Conservation (phyloP, 768 basidiomycete species). For the Podaxis sp. region DNA sequence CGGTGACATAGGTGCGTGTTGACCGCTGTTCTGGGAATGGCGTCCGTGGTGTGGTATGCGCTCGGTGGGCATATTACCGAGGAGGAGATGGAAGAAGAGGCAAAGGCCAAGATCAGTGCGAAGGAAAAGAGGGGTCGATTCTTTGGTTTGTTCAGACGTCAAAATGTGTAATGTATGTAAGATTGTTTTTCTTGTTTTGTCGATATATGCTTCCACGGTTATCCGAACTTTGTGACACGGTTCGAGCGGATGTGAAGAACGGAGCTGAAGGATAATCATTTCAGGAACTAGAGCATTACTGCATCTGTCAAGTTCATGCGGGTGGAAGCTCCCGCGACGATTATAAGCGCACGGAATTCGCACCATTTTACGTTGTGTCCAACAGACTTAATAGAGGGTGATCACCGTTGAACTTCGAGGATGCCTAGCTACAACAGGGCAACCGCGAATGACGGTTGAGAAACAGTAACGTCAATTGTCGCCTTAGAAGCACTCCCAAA, state of each 20-base stretch:
- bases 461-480: background rate
- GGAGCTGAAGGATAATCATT: no score
- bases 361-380: background rate
- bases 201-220: background rate
- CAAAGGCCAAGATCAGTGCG: slow-evolving; percentile 48
- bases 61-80: slow-evolving; percentile 72
- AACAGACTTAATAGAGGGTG: background rate
- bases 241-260: no score
- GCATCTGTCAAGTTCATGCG: background rate
- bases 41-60: slow-evolving; percentile 83
- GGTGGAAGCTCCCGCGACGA: background rate
- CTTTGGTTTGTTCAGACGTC: slow-evolving; percentile 28
- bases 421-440: background rate
- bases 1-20: slow-evolving; percentile 63
- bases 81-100: slow-evolving; percentile 78
- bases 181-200: background rate
- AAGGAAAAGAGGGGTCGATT: slow-evolving; percentile 53
- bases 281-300: background rate
- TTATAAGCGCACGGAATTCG: background rate
- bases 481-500: background rate
- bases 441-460: background rate
- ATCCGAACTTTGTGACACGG: no score
- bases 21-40: slow-evolving; percentile 81
- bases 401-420: background rate
- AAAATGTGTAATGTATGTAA: background rate